Percentiles rank a stretch among this genome's conserved stretches.
These are phyloP conservation scores for Shiraia bambusicola DNA, from an alignment of 2,329 filamentous ascomycete genomes.

Conservation along the genomic window DNA sequence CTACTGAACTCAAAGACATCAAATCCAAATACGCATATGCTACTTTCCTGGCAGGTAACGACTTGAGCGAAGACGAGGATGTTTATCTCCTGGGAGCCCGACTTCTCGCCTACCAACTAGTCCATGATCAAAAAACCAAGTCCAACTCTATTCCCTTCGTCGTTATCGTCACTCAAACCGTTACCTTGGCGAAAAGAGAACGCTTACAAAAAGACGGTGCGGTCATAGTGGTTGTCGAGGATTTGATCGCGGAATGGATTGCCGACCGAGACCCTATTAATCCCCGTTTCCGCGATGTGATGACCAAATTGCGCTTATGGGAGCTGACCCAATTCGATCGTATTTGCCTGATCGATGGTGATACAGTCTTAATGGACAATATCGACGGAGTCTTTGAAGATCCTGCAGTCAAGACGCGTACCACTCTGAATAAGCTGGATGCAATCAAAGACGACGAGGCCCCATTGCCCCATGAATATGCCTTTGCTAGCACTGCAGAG, in stretches of 20 bases:
- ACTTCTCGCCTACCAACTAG: conserved; percentile 42
- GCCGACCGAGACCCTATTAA: background rate
- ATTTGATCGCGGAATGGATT: conserved; percentile 24
- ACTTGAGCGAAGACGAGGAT: conserved; percentile 31
- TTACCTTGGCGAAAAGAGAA: conserved; percentile 38
- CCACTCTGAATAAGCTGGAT: conserved; percentile 22
- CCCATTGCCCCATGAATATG: conserved; percentile 25
- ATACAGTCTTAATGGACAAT: conserved; percentile 31
- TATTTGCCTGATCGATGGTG: conserved; percentile 39
- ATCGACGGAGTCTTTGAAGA: conserved; percentile 39
- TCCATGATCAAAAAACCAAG: conserved; percentile 35
- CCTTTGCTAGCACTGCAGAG: conserved; percentile 18
- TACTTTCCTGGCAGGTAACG: conserved; percentile 35
- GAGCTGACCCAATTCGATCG: conserved; percentile 35
- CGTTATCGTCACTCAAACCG: conserved; percentile 40
- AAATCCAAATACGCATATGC: conserved; percentile 40
- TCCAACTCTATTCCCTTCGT: conserved; percentile 41
- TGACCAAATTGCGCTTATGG: conserved; percentile 43
- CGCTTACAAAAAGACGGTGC: conserved; percentile 41
- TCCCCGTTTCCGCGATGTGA: conserved; percentile 27
- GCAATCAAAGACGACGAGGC: conserved; percentile 10
- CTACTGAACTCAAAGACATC: conserved; percentile 8
- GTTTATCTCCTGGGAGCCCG: conserved; percentile 40
- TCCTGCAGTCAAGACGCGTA: conserved; percentile 23
- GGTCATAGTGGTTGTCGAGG: conserved; percentile 32